Evolutionary conservation across 495 filamentous ascomycete genomes (phyloP).

Genomic region (Neurospora sp.): DNA sequence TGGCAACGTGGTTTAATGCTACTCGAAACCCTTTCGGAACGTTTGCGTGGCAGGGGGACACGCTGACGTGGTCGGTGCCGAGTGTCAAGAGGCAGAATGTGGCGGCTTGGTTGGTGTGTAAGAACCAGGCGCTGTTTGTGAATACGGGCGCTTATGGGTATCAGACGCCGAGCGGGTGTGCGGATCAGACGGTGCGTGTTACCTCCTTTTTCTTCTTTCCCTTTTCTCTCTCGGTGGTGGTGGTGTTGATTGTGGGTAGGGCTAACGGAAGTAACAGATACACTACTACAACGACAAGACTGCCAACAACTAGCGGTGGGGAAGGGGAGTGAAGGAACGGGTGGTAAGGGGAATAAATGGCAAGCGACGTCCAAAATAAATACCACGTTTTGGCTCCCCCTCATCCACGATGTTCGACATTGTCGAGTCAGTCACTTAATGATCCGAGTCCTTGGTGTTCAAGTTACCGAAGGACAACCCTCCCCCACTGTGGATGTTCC

Average conservation of each 20-base stretch:
- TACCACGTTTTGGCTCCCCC: background rate
- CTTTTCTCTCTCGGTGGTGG: background rate
- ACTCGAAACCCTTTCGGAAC: slow-evolving; percentile 46
- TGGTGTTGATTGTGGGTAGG: background rate
- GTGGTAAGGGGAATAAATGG: too few relatives aligned
- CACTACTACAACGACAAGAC: slow-evolving; percentile 28
- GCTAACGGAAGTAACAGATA: slow-evolving; percentile 9
- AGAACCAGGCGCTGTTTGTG: slow-evolving; percentile 41
- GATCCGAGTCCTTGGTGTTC: background rate
- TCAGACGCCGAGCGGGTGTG: slow-evolving; percentile 46
- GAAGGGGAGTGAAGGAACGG: too few relatives aligned
- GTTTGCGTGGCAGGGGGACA: slow-evolving; percentile 48
- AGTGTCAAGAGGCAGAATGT: slow-evolving; percentile 42
- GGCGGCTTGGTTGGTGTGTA: slow-evolving; percentile 49
- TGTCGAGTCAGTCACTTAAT: background rate
- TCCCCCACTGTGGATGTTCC: background rate
- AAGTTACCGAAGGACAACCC: background rate
- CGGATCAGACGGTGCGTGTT: slow-evolving; percentile 46
- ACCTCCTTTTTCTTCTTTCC: background rate
- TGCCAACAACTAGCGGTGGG: slow-evolving; percentile 15
- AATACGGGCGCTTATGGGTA: slow-evolving; percentile 52
- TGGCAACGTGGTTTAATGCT: slow-evolving; percentile 40
- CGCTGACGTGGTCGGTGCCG: slow-evolving; percentile 41
- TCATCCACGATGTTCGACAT: background rate
- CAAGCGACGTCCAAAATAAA: background rate